phyloP scores from a whole-genome alignment of 129 eudicot species.

The Lactuca saligna region DNA sequence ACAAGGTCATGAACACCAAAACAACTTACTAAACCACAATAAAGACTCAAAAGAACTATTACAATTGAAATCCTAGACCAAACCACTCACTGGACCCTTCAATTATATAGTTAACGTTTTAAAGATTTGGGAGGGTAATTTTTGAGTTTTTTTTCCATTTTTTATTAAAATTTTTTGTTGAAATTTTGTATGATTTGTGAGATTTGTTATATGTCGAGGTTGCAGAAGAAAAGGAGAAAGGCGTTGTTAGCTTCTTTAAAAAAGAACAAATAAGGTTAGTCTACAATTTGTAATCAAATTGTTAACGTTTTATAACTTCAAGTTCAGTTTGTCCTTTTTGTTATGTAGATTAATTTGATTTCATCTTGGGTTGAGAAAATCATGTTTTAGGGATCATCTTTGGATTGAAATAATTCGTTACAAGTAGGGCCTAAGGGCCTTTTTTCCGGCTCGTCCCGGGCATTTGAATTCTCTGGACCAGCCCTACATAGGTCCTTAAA shows the following conservation, averaged over 20 bases:
- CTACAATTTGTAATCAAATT: constrained; percentile 4
- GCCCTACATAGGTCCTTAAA: too few species aligned
- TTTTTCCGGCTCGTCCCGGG: too few species aligned
- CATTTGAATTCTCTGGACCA: too few species aligned
- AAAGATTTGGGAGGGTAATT: constrained; percentile 84
- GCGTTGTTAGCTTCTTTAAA: constrained; percentile 81
- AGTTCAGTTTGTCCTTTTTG: neutral
- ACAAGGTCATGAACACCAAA: too few species aligned
- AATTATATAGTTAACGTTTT: constrained; percentile 24
- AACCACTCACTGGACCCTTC: too few species aligned
- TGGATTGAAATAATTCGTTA: neutral
- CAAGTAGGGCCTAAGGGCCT: too few species aligned
- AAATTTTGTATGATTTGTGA: constrained; percentile 12
- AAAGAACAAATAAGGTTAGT: constrained; percentile 88
- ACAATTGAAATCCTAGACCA: too few species aligned
- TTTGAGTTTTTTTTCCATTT: neutral
- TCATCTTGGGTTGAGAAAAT: constrained; percentile 4
- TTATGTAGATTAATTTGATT: constrained; percentile 10
- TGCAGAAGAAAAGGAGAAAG: constrained; percentile 80
- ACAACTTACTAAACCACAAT: too few species aligned
- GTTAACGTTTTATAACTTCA: neutral
- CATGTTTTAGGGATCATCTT: constrained; percentile 2
- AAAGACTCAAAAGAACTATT: too few species aligned
- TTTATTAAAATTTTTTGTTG: neutral
- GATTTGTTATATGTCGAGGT: constrained; percentile 53